phyloP scores from a whole-genome alignment of 2,329 filamentous ascomycete genomes.

The Alternaria sp. region DNA sequence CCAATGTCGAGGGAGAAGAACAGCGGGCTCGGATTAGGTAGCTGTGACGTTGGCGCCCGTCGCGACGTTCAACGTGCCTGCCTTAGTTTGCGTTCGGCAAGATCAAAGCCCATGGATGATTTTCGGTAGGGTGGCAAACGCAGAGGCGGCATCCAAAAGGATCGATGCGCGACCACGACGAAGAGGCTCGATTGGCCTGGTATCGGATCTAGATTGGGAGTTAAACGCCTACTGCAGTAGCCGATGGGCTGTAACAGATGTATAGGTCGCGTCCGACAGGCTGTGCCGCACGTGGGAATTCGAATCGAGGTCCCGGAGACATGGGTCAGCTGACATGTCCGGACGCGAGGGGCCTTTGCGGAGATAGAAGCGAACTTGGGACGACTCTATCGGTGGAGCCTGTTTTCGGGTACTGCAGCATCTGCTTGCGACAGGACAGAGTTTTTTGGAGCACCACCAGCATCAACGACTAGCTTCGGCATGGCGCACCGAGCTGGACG shows the following conservation, averaged over 20 bases:
- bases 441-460: background rate
- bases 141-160: background rate
- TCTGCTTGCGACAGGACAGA: slow-evolving; percentile 4
- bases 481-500: background rate
- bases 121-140: slow-evolving; percentile 7
- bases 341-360: background rate
- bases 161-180: background rate
- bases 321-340: slow-evolving; percentile 6
- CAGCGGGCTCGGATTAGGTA: slow-evolving; percentile 5
- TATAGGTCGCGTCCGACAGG: background rate
- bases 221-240: background rate
- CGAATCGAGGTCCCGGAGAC: slow-evolving; percentile 9
- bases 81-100: slow-evolving; percentile 1
- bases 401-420: background rate
- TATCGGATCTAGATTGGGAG: slow-evolving; percentile 1
- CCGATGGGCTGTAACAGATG: slow-evolving; percentile 1
- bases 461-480: slow-evolving; percentile 8
- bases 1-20: slow-evolving; percentile 2
- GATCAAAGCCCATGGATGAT: slow-evolving; percentile 6
- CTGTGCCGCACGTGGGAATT: slow-evolving; percentile 1
- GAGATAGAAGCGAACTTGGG: slow-evolving; percentile 8
- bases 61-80: slow-evolving; percentile 12
- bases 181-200: slow-evolving; percentile 4
- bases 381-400: background rate
- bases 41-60: slow-evolving; percentile 18